Percentiles rank a stretch among this genome's conserved stretches.
Conservation (phyloP, 164 flowering plant species). For the Kingdonia uniflora region DNA sequence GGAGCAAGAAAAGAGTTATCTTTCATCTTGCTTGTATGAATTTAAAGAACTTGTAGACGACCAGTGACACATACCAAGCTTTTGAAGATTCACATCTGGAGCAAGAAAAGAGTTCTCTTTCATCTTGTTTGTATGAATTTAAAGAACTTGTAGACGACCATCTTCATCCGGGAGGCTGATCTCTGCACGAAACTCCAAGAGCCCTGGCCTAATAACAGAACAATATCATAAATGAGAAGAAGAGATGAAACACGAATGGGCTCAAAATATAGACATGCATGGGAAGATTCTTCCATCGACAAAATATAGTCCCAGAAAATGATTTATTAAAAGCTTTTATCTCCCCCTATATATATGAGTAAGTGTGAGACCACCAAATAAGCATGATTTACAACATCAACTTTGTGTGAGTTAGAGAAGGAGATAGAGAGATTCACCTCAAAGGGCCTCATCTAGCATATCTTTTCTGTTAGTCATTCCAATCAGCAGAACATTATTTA, state of each 20-base stretch:
- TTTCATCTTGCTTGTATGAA: slow-evolving; percentile 74
- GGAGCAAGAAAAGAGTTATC: slow-evolving; percentile 62
- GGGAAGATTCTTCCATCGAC: too few species aligned
- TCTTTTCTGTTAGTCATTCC: slow-evolving; percentile 99
- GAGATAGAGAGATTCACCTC: slow-evolving; percentile 35
- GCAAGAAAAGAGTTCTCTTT: slow-evolving; percentile 57
- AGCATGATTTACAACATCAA: too few species aligned
- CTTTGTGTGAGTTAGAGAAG: not conserved
- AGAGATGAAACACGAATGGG: too few species aligned
- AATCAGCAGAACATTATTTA: slow-evolving; percentile 93
- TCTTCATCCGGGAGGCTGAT: slow-evolving; percentile 96
- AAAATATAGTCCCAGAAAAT: too few species aligned
- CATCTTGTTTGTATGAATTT: slow-evolving; percentile 81
- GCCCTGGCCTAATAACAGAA: slow-evolving; percentile 47
- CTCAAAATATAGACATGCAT: too few species aligned
- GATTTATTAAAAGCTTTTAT: too few species aligned
- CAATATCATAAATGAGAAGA: too few species aligned
- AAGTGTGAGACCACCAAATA: too few species aligned
- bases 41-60: slow-evolving; percentile 83
- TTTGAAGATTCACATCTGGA: slow-evolving; percentile 77
- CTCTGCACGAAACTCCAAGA: slow-evolving; percentile 85
- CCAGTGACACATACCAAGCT: slow-evolving; percentile 75
- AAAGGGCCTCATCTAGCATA: slow-evolving; percentile 95
- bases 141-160: slow-evolving; percentile 89
- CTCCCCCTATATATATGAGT: too few species aligned